Base-by-base conservation (phyloP, 2,329 filamentous ascomycete genomes). In the Colletotrichum orchidophilum region DNA sequence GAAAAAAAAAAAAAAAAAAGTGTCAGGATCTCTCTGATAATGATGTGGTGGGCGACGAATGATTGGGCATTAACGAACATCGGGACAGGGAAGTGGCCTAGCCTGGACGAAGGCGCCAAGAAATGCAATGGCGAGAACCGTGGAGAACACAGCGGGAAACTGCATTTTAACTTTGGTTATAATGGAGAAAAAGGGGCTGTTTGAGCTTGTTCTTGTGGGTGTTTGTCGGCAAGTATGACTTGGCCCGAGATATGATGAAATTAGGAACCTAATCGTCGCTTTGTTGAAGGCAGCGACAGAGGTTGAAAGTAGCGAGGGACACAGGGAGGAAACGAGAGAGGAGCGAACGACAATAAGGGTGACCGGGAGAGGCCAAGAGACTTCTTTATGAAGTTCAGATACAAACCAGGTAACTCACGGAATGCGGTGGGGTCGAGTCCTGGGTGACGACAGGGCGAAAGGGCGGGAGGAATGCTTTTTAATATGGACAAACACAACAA, bases 21-120 rank as follows among this genome's bases (percentile, higher is more conserved):
- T n/a, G 62, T 76, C 55, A 75, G 72, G n/a, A 35, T 21, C 13
- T 26, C n/a, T 61, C n/a, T 21, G 15, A 52, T 33, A 63, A 42
- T 59, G 66, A 18, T 13, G 13, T 27, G 5, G n/a, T 2, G 12
- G 12, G n/a, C 18, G 1, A 4, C 7, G n/a, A 5, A 49, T 26
- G 46, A 12, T 6, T 1, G n/a, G 21, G 50, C 12, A 13, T 50
- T 21, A 33, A 74, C 80, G 54, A 78, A 83, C 82, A 66, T 83
- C 81, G 62, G 82, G 78, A 66, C 82, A 84, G 31, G 76, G 76
- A n/a, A 83, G 76, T 8, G 82, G 82, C 7, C 80, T 79, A 26
- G 79, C 80, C 18, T 74, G 63, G 26, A 75, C 75, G 3, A 79
- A 35, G 62, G 65, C 65, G 58, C 75, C 74, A n/a, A 81, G 68